Conservation (phyloP, 2,329 filamentous ascomycete species). For the Aspergillus sp. region DNA sequence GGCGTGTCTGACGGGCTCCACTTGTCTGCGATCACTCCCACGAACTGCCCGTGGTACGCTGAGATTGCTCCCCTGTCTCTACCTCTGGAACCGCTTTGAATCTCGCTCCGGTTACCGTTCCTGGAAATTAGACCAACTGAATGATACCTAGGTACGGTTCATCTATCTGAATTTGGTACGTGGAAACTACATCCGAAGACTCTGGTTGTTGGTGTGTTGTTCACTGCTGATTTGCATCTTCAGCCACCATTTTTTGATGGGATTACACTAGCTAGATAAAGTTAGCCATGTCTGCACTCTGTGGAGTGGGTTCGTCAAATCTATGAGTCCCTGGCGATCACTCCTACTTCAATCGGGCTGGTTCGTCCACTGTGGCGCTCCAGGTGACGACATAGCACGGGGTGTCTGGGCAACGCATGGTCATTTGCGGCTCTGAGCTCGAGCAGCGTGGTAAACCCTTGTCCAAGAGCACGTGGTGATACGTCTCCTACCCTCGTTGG, state of each 20-base stretch:
- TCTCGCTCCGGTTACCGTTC: not conserved
- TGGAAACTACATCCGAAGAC: not conserved
- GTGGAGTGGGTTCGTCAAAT: not conserved
- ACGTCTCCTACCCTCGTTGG: not conserved
- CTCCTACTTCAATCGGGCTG: not conserved
- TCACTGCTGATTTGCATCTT: not conserved
- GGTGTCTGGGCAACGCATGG: not conserved
- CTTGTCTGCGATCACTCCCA: not conserved
- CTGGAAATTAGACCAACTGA: not conserved
- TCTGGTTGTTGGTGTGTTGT: not conserved
- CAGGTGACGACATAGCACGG: not conserved
- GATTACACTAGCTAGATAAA: slow-evolving; percentile 1
- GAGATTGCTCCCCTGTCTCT: not conserved
- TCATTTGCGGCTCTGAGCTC: not conserved
- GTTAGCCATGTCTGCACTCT: slow-evolving; percentile 6
- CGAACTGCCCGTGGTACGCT: not conserved
- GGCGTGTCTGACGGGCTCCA: not conserved
- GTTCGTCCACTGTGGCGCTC: not conserved
- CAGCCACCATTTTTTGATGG: not conserved
- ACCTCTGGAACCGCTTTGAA: not conserved
- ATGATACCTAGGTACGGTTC: not conserved
- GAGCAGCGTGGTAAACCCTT: not conserved
- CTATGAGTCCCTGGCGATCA: not conserved
- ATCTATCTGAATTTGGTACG: not conserved
- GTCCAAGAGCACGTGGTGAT: not conserved